Conservation (phyloP, 169 alveolate genomes). For the Eimeria necatrix region DNA sequence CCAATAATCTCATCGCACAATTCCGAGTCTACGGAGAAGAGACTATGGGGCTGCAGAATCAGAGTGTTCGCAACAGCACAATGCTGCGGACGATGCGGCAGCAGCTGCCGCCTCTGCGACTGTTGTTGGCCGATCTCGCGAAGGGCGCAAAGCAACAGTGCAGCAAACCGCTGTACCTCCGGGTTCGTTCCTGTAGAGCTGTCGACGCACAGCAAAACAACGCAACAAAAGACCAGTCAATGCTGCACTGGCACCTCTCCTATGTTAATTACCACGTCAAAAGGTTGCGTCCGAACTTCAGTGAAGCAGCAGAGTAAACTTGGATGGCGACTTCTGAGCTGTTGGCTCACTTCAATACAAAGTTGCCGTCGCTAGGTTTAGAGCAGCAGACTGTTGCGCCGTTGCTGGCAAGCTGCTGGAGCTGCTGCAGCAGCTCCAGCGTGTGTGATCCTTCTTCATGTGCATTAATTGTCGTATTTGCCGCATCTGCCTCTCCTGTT, state of each 20-base stretch:
- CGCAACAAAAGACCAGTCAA: not conserved
- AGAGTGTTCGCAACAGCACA: not conserved
- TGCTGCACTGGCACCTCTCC: no score
- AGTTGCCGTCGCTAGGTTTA: not conserved
- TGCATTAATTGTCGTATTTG: not conserved
- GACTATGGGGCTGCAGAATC: not conserved
- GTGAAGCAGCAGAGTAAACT: no score
- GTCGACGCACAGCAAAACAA: not conserved
- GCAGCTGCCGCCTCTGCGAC: not conserved
- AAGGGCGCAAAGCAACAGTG: conserved; percentile 2
- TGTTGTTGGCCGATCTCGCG: conserved; percentile 21
- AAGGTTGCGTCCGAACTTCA: no score
- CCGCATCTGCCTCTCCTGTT: not conserved
- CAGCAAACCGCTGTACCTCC: conserved; percentile 31
- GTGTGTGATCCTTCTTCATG: not conserved
- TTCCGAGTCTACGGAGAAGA: not conserved
- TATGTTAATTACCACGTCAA: no score
- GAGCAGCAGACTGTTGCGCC: conserved; percentile 1
- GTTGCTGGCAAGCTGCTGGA: not conserved
- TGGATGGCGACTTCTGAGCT: not conserved
- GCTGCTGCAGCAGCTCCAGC: conserved; percentile 17
- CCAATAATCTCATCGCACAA: not conserved
- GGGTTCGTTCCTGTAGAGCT: not conserved
- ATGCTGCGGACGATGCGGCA: not conserved
- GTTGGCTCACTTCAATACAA: not conserved